Evolutionary conservation across 108 stramenopile species (phyloP).

Genomic region (Skeletonema costatum): DNA sequence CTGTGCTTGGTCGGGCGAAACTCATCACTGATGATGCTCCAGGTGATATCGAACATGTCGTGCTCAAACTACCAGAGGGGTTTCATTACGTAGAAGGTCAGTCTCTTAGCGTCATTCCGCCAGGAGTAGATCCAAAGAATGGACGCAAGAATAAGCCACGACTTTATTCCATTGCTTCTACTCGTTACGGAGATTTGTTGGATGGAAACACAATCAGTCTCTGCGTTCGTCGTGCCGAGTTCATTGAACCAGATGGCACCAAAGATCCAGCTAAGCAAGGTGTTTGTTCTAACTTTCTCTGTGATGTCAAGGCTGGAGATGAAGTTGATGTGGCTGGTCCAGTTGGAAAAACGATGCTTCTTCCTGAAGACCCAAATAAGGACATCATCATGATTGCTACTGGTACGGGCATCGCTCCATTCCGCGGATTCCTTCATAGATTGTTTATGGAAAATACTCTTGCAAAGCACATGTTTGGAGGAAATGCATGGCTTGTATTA

Average conservation of each 20-base stretch:
- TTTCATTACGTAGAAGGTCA: constrained; percentile 91
- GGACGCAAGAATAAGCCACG: constrained; percentile 79
- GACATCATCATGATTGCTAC: constrained; percentile 92
- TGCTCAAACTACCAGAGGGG: constrained; percentile 68
- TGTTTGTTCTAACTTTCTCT: constrained; percentile 82
- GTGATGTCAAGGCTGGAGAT: constrained; percentile 62
- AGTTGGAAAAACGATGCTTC: constrained; percentile 89
- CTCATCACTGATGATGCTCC: constrained; percentile 78
- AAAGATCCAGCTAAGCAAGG: constrained; percentile 73
- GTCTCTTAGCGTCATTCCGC: constrained; percentile 81
- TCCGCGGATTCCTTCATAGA: constrained; percentile 84
- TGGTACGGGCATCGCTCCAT: constrained; percentile 91
- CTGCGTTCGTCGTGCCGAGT: constrained; percentile 90
- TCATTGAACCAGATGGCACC: constrained; percentile 60
- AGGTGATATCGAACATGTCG: constrained; percentile 86
- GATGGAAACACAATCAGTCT: constrained; percentile 80
- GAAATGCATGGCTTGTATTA: constrained; percentile 78
- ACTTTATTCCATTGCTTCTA: constrained; percentile 86
- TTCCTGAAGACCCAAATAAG: constrained; percentile 67
- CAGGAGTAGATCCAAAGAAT: constrained; percentile 53
- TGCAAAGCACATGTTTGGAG: constrained; percentile 75
- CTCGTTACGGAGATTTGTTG: constrained; percentile 83
- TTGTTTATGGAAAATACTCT: constrained; percentile 85
- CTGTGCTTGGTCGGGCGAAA: constrained; percentile 66
- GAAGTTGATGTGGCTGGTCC: constrained; percentile 77